Evolutionary conservation across 2,329 filamentous ascomycete genomes (phyloP), one percentile per base, ranked within the genome.

Genomic region (Phyllosticta paracitricarpa): DNA sequence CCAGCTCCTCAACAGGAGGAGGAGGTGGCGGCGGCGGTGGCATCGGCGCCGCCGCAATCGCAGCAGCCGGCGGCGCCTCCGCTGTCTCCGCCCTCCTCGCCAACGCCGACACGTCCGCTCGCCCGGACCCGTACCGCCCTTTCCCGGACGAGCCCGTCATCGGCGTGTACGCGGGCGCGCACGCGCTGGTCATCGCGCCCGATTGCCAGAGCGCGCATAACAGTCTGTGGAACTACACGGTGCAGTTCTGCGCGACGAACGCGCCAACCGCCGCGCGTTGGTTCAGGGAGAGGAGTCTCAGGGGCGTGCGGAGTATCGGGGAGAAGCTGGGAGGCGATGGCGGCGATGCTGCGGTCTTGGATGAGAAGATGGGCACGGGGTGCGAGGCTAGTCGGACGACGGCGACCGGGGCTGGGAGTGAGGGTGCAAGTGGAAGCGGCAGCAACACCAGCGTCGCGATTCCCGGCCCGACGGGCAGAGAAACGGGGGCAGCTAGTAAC

Each of bases 221-320:
- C 26, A 64, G 62, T 6, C 51, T 60, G 19, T 65, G 68, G 61
- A 70, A 69, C 35, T 66, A 70, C 58, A 67, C 68, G 2, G 65
- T 64, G 28, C 59, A 64, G 40, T 68, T 68, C 61, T 70, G 66
- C 62, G 65, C 64, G 24, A 66, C 64, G 2, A 67, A 69, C 63
- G 63, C 62, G 7, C 54, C 60, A 6, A 30, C 63, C 4, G 64
- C 64, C 6, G 64, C 55, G 4, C 28, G 24, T 2, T 54, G 68
- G 7, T 62, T 70, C 14, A 66, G 67, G 55, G 51, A 51, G 55
- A 33, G 66, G 17, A 64, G 69, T 55, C 19, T 64, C 9, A 59
- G 59, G 1, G 65, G 68, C 66, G 66, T 62, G 25, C 54, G 64
- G 51, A 68, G 63, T 2, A 63, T 68, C 26, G 66, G 60, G 0